Base-by-base conservation (phyloP, 2,329 filamentous ascomycete species). In the Ramichloridium luteum region DNA sequence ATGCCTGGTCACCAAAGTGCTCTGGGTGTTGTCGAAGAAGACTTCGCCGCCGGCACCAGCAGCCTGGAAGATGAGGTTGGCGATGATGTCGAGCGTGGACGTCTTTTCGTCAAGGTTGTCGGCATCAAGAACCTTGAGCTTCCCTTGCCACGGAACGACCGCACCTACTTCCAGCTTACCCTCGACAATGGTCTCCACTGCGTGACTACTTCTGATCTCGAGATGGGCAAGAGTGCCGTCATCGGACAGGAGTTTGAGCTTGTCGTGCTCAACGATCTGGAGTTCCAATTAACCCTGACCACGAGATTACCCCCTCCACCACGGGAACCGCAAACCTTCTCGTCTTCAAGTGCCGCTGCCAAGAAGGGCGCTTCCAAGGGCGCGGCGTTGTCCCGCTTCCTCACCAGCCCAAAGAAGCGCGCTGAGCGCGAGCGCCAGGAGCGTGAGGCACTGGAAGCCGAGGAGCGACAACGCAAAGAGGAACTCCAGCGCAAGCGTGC, bases 221-320 rank as follows among this genome's bases (percentile, higher is more conserved):
- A 98, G 56, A 67, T 98, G 37, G 85, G 84, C 13, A 80, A 81
- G 46, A 88, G 81, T 37, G 88, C 90, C 2, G 85, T 90, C 0
- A 96, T 98, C 46, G 90, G 88, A 5, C 90, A 98, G 53, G 90
- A 98, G 55, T 98, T 98, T 48, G 90, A 98, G 61, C 75, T 98
- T 27, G 86, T 96, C 17, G 90, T 98, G 15, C 78, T 92, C 30
- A 90, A 93, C 46, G 90, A 98, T 47, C 74, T 98, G n/a, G 90
- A 98, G 57, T 98, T 98, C 62, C 90, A 98, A 59, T 72, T 98
- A 23, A 96, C 90, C 1, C 71, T 98, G 10, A 93, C 94, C 45
- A 92, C 93, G 43, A 94, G 94, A 63, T 69, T 96, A 44, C 82
- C 86, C 51, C 51, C 58, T 15, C 49, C 54, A 27, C 46, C 49